These are phyloP conservation scores for Curvularia lunata DNA, from an alignment of 2,329 filamentous ascomycete genomes.

Conservation along the genomic window DNA sequence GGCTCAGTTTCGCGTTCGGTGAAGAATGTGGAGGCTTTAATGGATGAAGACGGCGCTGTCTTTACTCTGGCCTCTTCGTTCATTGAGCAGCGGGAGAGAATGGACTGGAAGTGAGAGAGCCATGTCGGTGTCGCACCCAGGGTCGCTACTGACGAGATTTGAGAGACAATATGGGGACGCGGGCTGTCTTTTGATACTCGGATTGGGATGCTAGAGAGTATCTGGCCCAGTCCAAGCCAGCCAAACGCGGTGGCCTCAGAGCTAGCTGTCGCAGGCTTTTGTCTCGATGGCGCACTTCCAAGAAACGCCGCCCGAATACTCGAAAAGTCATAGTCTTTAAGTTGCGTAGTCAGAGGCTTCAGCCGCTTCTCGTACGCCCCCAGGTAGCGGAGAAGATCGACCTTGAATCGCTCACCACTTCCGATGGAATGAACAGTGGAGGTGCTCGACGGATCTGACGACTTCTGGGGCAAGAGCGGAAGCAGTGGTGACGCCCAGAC, in stretches of 20 bases:
- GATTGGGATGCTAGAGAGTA: conserved; percentile 59
- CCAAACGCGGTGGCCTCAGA: conserved; percentile 69
- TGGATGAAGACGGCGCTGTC: background rate
- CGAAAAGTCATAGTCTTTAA: conserved; percentile 72
- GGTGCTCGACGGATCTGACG: background rate
- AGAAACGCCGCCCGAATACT: conserved; percentile 72
- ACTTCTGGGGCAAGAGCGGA: conserved; percentile 52
- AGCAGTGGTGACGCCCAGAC: conserved; percentile 79
- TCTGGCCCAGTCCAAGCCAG: conserved; percentile 71
- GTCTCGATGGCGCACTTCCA: conserved; percentile 77
- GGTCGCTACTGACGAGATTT: conserved; percentile 84
- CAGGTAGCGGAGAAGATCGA: conserved; percentile 76
- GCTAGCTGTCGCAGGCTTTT: conserved; percentile 56
- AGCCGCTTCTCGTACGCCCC: conserved; percentile 69
- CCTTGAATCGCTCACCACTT: conserved; percentile 74
- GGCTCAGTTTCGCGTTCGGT: conserved; percentile 8
- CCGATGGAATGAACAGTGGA: conserved; percentile 53
- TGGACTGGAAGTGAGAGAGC: conserved; percentile 64
- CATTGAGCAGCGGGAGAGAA: conserved; percentile 29
- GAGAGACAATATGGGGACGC: conserved; percentile 57
- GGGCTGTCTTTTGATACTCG: conserved; percentile 41
- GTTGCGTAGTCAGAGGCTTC: conserved; percentile 61
- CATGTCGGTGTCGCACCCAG: conserved; percentile 74
- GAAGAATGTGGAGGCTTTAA: conserved; percentile 20
- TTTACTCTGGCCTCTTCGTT: background rate